A percentile compares a stretch with the other conserved stretches of the same genome.
phyloP scores from a whole-genome alignment of 345 rosid species.

The Brassica napus region Da-Ae NC_063447.1:7242501-7243000 shows the following conservation, averaged over 20 bases:
- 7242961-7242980: too few species aligned
- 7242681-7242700: not conserved
- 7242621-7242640: not conserved
- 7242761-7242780: not conserved
- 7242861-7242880: too few species aligned
- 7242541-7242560: not conserved
- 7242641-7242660: not conserved
- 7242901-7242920: too few species aligned
- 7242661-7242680: not conserved
- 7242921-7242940: too few species aligned
- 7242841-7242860: too few species aligned
- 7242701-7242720: not conserved
- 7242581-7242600: not conserved
- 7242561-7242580: not conserved
- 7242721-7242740: not conserved
- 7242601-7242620: not conserved
- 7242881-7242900: too few species aligned
- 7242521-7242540: not conserved
- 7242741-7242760: not conserved
- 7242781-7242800: not conserved
- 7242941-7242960: too few species aligned
- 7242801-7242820: not conserved
- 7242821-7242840: not conserved
- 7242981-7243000: too few species aligned
- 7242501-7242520: not conserved